Conservation (phyloP, 75 land plant genomes). For the Sequoia sempervirens region DNA sequence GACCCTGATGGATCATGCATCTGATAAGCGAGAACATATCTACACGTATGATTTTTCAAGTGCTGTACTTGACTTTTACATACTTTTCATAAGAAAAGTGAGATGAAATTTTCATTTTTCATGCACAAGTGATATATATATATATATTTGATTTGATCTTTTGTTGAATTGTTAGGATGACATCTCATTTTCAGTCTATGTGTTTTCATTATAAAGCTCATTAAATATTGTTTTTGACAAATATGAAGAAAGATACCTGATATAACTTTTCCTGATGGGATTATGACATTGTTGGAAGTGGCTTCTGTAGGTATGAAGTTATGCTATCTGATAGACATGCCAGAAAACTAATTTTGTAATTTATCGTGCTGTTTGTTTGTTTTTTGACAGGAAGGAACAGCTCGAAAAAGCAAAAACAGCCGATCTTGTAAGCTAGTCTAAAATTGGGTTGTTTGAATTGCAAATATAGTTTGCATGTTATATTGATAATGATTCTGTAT, state of each 20-base stretch:
- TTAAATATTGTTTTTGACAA: background rate
- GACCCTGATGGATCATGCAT: constrained; percentile 83
- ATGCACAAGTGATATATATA: background rate
- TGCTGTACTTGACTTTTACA: background rate
- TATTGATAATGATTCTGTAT: background rate
- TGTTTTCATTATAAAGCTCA: background rate
- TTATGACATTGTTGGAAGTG: background rate
- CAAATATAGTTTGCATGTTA: background rate
- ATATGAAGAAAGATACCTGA: background rate
- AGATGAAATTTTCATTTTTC: background rate
- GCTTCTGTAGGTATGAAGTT: background rate
- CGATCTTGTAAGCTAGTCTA: constrained; percentile 58
- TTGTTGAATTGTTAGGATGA: background rate
- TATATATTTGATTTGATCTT: background rate
- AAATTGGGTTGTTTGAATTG: background rate
- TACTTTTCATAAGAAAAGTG: background rate
- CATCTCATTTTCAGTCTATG: background rate
- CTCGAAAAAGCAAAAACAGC: constrained; percentile 87
- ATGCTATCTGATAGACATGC: background rate
- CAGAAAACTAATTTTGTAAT: background rate
- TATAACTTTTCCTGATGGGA: background rate
- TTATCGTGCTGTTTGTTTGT: background rate
- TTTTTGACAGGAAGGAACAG: constrained; percentile 64
- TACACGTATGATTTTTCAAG: constrained; percentile 66
- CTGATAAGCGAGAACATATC: constrained; percentile 78